Evolutionary conservation across 2,329 filamentous ascomycete species (phyloP), one percentile per base, ranked within the genome.

Genomic region (Colletotrichum brevisporum): DNA sequence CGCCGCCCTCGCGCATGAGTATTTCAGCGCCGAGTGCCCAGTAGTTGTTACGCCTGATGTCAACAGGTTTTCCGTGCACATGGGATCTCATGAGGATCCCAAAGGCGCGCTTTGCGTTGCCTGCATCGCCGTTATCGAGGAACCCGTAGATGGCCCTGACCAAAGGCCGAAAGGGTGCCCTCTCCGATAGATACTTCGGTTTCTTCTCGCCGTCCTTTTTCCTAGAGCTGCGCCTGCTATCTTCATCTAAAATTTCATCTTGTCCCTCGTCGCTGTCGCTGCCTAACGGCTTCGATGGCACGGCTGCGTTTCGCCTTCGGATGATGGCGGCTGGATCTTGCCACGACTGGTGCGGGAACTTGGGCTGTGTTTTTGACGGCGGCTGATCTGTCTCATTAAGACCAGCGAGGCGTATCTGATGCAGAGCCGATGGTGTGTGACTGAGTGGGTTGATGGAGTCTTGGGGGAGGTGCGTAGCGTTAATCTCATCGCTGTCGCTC

Each of bases 21-120:
- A 98, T 88, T 80, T 97, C 95, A 2, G 93, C 94, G 0, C 94
- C 94, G 52, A 97, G 86, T 15, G 91, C 91, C 95, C 95, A 98
- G 72, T 92, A 86, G 43, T 89, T 87, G 74, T 91, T 86, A 21
- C 83, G 84, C 47, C 94, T 88, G 55, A 95, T 78, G 76, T 97
- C 94, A 21, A 95, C 83, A 6, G 82, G 81, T 55, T 80, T 78
- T 3, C 89, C 89, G 66, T 81, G 72, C 26, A 90, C 82, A 57
- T 73, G 70, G 5, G 80, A 79, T 86, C 87, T 64, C 57, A 60
- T 54, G 24, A 97, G 84, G 72, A 97, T 81, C 1, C 89, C 91
- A 85, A 94, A 95, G 0, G 93, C 92, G 69, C 92, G 86, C 57
- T 88, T 88, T 0, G 95, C 94, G 48, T 92, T 90, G 2, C 84